Evolutionary conservation across 106 monocot species (phyloP), one percentile per base, ranked within the genome.

Genomic region (Triglochin maritima): DNA sequence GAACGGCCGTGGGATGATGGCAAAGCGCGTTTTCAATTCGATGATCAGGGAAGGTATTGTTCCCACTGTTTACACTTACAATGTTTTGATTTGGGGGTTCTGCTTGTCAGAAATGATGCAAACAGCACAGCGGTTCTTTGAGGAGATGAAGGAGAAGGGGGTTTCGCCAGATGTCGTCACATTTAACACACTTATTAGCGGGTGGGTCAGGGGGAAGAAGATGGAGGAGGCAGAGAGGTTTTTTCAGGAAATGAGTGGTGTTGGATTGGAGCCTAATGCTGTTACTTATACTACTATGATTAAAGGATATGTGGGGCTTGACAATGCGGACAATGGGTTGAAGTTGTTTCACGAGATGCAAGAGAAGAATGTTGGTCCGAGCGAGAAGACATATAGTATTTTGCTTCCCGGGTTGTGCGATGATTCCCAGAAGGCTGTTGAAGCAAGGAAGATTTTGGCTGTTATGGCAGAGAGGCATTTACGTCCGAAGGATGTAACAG

Each of bases 1-100:
- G n/a, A 64, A 77, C 47, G 98, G 98, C 44, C 75, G 98, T 14
- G 84, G 72, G 42, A 56, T 79, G 71, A 98, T 98, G 98, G 88
- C 98, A 9, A 98, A 84, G 75, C 70, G 98, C 2, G 59, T 71
- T 49, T 98, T 88, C 78, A 98, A 92, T 50, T 55, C 76, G 47
- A 92, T 98, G 98, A 48, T 84, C 61, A 81, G 78, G 10, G 85
- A 88, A 1, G 96, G 85, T 2, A 72, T 90, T 4, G 49, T 52
- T 3, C 96, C 96, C 4, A 80, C 81, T 3, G 8, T 88, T 14
- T 90, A 83, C 70, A 98, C 92, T 15, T 98, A 88, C 67, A 88
- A 92, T 56, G 74, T 71, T 3, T 61, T 98, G 55, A 80, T 98
- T 4, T 98, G 98, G 98, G 98, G 98, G 2, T 98, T 98, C 67